Conservation (phyloP, 192 early-diverging fungal genomes). For the Gigaspora rosea region DNA sequence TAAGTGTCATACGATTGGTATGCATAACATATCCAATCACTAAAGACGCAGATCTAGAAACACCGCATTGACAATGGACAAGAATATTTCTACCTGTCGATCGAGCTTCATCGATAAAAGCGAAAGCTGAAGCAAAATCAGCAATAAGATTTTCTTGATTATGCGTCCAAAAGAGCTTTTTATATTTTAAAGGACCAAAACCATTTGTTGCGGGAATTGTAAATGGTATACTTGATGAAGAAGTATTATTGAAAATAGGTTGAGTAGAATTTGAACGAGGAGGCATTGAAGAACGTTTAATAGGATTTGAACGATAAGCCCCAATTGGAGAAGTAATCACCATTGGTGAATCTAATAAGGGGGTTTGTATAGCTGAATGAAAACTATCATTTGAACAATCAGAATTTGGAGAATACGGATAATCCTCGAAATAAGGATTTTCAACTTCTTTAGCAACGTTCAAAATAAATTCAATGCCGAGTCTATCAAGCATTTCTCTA, state of each 20-base stretch:
- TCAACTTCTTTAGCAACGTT: slow-evolving; percentile 84
- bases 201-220: slow-evolving; percentile 23
- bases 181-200: slow-evolving; percentile 50
- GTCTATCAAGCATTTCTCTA: slow-evolving; percentile 41
- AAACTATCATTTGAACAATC: slow-evolving; percentile 18
- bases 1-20: slow-evolving; percentile 53
- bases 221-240: slow-evolving; percentile 9
- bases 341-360: slow-evolving; percentile 11
- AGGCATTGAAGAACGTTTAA: not conserved
- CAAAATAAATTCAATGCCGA: slow-evolving; percentile 61
- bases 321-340: not conserved
- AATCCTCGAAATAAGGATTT: slow-evolving; percentile 43
- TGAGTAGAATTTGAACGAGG: not conserved
- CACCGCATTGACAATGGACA: slow-evolving; percentile 87
- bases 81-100: slow-evolving; percentile 59
- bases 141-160: slow-evolving; percentile 61
- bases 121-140: slow-evolving; percentile 64
- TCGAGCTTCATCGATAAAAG: slow-evolving; percentile 66
- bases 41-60: slow-evolving; percentile 83
- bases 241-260: not conserved
- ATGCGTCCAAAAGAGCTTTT: slow-evolving; percentile 76
- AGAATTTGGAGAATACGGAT: slow-evolving; percentile 7
- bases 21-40: slow-evolving; percentile 92
- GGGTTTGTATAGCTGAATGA: slow-evolving; percentile 3
- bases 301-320: not conserved